Conservation (phyloP, 2,329 filamentous ascomycete species). For the Beauveria medogensis region DNA sequence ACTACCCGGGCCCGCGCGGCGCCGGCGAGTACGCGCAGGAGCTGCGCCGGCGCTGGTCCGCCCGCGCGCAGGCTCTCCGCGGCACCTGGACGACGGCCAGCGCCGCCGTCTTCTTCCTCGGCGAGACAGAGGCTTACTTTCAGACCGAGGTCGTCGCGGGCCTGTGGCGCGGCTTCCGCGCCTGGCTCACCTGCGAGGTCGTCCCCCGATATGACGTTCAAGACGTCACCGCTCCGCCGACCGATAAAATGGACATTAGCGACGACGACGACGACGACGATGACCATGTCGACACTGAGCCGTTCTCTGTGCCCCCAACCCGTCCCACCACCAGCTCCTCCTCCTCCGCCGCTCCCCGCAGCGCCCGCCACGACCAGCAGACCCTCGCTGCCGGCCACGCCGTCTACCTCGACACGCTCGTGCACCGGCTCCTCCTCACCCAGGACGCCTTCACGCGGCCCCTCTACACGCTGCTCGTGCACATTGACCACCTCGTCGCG, state of each 20-base stretch:
- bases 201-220: not conserved
- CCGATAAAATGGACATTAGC: not conserved
- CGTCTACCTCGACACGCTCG: slow-evolving; percentile 62
- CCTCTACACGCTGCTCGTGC: slow-evolving; percentile 58
- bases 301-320: slow-evolving; percentile 13
- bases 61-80: slow-evolving; percentile 60
- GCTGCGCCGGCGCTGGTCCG: slow-evolving; percentile 55
- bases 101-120: slow-evolving; percentile 80
- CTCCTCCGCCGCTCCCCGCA: not conserved
- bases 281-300: too few relatives aligned
- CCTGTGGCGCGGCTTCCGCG: slow-evolving; percentile 71
- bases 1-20: slow-evolving; percentile 61
- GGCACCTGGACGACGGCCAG: slow-evolving; percentile 85
- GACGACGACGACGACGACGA: not conserved
- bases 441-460: slow-evolving; percentile 54
- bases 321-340: slow-evolving; percentile 15
- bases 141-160: slow-evolving; percentile 81
- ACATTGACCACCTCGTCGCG: slow-evolving; percentile 75
- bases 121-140: slow-evolving; percentile 79
- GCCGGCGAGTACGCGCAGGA: slow-evolving; percentile 53
- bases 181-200: slow-evolving; percentile 55
- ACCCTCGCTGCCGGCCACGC: slow-evolving; percentile 73
- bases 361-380: slow-evolving; percentile 65
- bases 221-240: not conserved
- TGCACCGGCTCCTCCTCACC: slow-evolving; percentile 58